Percentiles rank a stretch among this genome's conserved stretches.
Conservation (phyloP, 2,329 filamentous ascomycete species). For the Aspergillus aculeatinus region DNA sequence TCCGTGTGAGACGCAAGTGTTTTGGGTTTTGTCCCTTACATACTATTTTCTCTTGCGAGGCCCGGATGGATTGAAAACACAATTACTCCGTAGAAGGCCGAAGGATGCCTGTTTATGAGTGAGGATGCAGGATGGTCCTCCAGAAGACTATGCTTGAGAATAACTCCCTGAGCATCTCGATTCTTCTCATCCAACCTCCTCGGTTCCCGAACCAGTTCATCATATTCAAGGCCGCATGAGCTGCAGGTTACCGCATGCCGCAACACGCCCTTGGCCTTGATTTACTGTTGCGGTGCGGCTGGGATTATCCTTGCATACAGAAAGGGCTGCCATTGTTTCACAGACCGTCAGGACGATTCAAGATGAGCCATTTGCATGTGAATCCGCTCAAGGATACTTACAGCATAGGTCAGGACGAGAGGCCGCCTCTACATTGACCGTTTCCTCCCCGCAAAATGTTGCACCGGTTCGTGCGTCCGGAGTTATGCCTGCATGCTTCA, state of each 20-base stretch:
- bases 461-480: neutral
- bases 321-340: neutral
- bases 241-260: neutral
- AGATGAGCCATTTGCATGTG: neutral
- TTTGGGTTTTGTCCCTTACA: neutral
- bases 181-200: neutral
- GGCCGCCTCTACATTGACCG: neutral
- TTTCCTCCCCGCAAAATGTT: neutral
- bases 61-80: neutral
- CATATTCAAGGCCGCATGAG: neutral
- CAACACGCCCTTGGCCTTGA: neutral
- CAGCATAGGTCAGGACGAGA: neutral
- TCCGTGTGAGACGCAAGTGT: neutral
- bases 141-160: neutral
- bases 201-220: neutral
- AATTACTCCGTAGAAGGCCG: neutral
- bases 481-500: neutral
- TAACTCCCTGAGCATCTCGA: neutral
- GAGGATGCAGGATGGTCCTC: neutral
- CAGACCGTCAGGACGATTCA: neutral
- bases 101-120: neutral
- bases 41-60: neutral
- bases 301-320: neutral
- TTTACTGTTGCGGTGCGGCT: neutral
- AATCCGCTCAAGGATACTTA: neutral